Percentiles rank a stretch among this genome's conserved stretches.
Conservation (phyloP, 1,284 basidiomycete genomes). For the Phaffia rhodozyma region DNA sequence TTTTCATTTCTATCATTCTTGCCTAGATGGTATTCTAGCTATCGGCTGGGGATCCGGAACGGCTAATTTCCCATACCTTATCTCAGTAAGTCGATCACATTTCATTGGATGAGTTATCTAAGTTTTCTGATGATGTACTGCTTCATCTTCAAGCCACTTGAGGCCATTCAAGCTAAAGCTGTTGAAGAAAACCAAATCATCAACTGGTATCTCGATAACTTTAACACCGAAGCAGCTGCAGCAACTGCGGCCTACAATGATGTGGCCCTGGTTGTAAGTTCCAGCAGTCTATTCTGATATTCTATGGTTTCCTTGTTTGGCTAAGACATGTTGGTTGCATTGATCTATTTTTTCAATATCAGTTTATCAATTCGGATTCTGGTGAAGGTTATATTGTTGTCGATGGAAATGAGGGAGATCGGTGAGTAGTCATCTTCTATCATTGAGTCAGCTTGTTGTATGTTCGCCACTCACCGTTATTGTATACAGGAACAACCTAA, state of each 20-base stretch:
- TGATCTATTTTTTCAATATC: background rate
- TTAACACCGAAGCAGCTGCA: constrained; percentile 43
- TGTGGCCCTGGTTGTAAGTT: constrained; percentile 47
- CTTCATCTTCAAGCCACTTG: constrained; percentile 42
- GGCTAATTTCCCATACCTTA: constrained; percentile 40
- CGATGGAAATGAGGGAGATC: constrained; percentile 61
- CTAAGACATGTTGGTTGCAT: too few relatives aligned
- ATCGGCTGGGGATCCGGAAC: constrained; percentile 72
- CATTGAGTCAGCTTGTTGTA: background rate
- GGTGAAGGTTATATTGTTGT: constrained; percentile 66
- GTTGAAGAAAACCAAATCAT: constrained; percentile 43
- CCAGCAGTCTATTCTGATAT: too few relatives aligned
- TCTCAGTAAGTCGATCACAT: constrained; percentile 24
- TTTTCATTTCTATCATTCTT: background rate
- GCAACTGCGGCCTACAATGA: constrained; percentile 44
- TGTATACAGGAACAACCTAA: constrained; percentile 51
- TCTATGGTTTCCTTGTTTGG: too few relatives aligned
- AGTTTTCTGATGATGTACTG: background rate
- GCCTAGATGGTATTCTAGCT: constrained; percentile 49
- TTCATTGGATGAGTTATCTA: background rate
- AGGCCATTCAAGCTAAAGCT: constrained; percentile 52
- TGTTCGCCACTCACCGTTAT: constrained; percentile 26
- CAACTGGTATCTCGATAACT: constrained; percentile 49
- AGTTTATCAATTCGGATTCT: constrained; percentile 56
- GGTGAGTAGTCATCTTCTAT: constrained; percentile 23